phyloP scores from a whole-genome alignment of 1,284 basidiomycete genomes.

The Microbotryum scabiosae region DNA sequence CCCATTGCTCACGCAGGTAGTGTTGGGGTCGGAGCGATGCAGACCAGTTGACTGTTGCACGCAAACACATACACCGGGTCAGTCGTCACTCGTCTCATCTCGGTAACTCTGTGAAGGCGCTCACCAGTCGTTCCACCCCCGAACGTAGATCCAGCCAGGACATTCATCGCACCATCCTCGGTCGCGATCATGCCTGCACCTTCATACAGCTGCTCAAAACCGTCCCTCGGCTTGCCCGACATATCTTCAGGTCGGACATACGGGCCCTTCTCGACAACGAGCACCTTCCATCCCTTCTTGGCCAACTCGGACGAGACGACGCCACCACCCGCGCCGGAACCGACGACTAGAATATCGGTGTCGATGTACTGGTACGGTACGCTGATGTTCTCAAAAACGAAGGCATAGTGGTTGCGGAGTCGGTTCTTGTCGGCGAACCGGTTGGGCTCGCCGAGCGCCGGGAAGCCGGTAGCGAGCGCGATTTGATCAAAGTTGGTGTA shows the following conservation, averaged over 20 bases:
- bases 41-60: constrained; percentile 43
- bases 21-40: constrained; percentile 42
- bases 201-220: constrained; percentile 41
- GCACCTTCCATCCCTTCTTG: constrained; percentile 39
- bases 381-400: constrained; percentile 19
- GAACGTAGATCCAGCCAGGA: constrained; percentile 43
- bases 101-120: neutral
- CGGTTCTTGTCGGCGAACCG: constrained; percentile 10
- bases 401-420: constrained; percentile 10
- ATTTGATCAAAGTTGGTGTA: constrained; percentile 21
- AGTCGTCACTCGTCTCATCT: too few species aligned
- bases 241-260: constrained; percentile 40
- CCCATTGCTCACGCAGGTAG: constrained; percentile 42
- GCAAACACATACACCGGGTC: neutral
- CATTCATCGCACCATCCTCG: constrained; percentile 40
- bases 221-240: constrained; percentile 38
- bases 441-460: constrained; percentile 13
- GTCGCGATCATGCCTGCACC: constrained; percentile 40
- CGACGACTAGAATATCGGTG: constrained; percentile 38
- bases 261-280: constrained; percentile 45
- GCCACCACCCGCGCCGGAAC: constrained; percentile 44
- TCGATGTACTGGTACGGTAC: constrained; percentile 16
- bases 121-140: constrained; percentile 43
- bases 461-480: constrained; percentile 19
- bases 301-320: constrained; percentile 41